phyloP scores from a whole-genome alignment of 805 yeast genomes.

The Hyphopichia homilentoma region DNA sequence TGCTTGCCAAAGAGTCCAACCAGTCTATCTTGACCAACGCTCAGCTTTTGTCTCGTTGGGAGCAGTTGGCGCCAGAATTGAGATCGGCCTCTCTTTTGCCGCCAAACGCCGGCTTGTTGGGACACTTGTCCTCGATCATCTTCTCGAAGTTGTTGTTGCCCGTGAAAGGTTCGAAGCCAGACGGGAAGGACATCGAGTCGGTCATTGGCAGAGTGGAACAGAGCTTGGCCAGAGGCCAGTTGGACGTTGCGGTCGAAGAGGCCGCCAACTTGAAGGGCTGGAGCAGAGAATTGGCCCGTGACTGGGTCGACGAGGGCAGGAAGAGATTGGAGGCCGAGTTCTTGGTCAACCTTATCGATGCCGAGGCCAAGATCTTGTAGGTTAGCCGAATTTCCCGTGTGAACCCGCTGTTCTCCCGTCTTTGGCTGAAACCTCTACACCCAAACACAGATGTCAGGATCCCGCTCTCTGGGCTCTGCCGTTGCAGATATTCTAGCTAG shows the following conservation, averaged over 20 bases:
- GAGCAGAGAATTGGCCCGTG: constrained; percentile 85
- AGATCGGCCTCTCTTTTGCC: constrained; percentile 87
- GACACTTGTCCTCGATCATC: constrained; percentile 76
- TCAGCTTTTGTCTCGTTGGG: constrained; percentile 79
- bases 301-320: constrained; percentile 89
- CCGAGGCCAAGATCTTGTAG: constrained; percentile 52
- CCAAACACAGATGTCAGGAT: too few species aligned
- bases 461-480: too few species aligned
- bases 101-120: constrained; percentile 92
- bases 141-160: constrained; percentile 74
- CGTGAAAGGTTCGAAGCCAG: constrained; percentile 70
- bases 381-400: too few species aligned
- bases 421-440: too few species aligned
- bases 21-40: constrained; percentile 67
- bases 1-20: constrained; percentile 34
- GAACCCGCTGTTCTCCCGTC: too few species aligned
- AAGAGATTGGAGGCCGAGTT: constrained; percentile 86
- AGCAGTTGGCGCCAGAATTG: constrained; percentile 75
- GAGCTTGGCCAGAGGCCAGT: constrained; percentile 67
- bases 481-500: too few species aligned
- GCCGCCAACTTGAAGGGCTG: constrained; percentile 87
- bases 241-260: constrained; percentile 90
- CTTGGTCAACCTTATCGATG: constrained; percentile 62
- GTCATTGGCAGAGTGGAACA: constrained; percentile 82
- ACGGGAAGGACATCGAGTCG: constrained; percentile 82